phyloP scores from a whole-genome alignment of 352 stramenopile genomes.

The Phytophthora sojae region DNA sequence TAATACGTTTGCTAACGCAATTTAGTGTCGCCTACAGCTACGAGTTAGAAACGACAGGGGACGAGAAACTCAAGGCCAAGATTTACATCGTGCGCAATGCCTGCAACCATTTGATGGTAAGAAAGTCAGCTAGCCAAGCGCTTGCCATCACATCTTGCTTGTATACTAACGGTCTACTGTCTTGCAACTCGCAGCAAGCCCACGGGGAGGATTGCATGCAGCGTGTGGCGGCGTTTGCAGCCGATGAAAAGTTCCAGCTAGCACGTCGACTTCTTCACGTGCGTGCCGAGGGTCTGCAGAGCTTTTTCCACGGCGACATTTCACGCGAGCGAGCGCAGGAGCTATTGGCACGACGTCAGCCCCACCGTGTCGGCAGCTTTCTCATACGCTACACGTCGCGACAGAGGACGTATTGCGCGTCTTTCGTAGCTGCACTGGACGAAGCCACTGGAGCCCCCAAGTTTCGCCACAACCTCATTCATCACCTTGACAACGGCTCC shows the following conservation, averaged over 20 bases:
- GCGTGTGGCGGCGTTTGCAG: constrained; percentile 56
- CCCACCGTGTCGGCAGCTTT: constrained; percentile 57
- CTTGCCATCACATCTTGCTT: neutral
- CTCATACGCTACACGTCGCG: constrained; percentile 79
- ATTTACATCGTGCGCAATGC: constrained; percentile 83
- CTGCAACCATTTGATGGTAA: constrained; percentile 78
- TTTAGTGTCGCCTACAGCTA: constrained; percentile 45
- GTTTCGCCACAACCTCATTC: constrained; percentile 78
- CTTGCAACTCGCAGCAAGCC: constrained; percentile 49
- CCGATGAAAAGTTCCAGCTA: constrained; percentile 77
- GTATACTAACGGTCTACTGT: constrained; percentile 1
- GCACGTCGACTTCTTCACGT: constrained; percentile 62
- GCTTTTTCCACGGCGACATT: constrained; percentile 83
- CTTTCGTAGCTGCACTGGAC: constrained; percentile 70
- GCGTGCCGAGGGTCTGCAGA: constrained; percentile 67
- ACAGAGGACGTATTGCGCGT: constrained; percentile 73
- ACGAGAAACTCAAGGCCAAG: constrained; percentile 41
- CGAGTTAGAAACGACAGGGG: constrained; percentile 54
- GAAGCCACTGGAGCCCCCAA: constrained; percentile 31
- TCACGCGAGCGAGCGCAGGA: constrained; percentile 58
- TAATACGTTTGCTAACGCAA: neutral
- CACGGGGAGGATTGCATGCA: constrained; percentile 63
- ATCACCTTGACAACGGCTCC: constrained; percentile 67
- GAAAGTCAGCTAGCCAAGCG: neutral
- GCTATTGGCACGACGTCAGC: constrained; percentile 44